A percentile compares a stretch with the other conserved stretches of the same genome.
Conservation (phyloP, 352 stramenopile genomes). For the Thraustochytrium sp. region DNA sequence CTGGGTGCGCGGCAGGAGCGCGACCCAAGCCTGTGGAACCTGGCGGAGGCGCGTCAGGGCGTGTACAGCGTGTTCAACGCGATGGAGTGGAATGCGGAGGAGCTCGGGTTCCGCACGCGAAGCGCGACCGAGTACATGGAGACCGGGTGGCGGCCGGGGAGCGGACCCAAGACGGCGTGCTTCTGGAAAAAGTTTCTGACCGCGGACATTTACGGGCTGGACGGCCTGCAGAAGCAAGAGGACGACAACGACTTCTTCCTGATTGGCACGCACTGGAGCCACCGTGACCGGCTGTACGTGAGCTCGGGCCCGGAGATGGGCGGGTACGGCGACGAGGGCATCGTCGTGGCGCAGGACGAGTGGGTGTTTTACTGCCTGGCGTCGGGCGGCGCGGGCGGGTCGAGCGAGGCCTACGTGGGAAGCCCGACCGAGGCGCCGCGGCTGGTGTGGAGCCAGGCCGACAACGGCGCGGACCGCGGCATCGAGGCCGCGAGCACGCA, state of each 20-base stretch:
- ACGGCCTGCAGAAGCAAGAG: slow-evolving; percentile 27
- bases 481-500: not conserved
- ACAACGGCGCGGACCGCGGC: slow-evolving; percentile 30
- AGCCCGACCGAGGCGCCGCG: not conserved
- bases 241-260: slow-evolving; percentile 34
- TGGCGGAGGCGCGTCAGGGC: not conserved
- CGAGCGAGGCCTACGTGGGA: slow-evolving; percentile 23
- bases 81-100: slow-evolving; percentile 3
- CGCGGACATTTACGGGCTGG: not conserved
- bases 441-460: not conserved
- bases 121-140: not conserved
- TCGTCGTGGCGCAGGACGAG: not conserved
- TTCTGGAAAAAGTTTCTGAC: slow-evolving; percentile 37
- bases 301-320: not conserved
- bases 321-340: not conserved
- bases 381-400: not conserved
- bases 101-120: not conserved
- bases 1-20: not conserved
- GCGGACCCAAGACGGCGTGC: slow-evolving; percentile 17
- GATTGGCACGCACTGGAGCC: slow-evolving; percentile 23
- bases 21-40: slow-evolving; percentile 7
- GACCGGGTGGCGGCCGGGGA: slow-evolving; percentile 1
- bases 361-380: slow-evolving; percentile 41
- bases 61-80: not conserved
- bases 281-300: slow-evolving; percentile 1